phyloP scores from a whole-genome alignment of 371 early-diverging fungal species.

The Cokeromyces recurvatus region DNA sequence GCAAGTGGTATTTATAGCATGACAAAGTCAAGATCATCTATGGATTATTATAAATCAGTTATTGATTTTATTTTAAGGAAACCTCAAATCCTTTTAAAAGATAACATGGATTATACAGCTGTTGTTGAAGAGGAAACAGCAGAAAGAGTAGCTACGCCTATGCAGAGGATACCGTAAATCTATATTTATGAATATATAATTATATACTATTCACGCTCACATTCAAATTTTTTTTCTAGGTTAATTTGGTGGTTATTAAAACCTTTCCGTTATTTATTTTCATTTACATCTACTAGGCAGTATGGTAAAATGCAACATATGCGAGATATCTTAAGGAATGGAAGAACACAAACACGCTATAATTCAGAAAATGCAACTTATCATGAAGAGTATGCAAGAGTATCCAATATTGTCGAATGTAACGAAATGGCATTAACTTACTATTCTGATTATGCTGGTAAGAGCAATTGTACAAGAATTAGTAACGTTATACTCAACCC shows the following conservation, averaged over 20 bases:
- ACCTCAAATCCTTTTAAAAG: slow-evolving; percentile 52
- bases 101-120: slow-evolving; percentile 61
- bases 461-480: background rate
- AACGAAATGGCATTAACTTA: slow-evolving; percentile 58
- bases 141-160: background rate
- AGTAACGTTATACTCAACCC: background rate
- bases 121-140: too few relatives aligned
- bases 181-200: too few relatives aligned
- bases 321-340: slow-evolving; percentile 49
- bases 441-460: slow-evolving; percentile 71
- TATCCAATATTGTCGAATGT: slow-evolving; percentile 63
- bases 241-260: background rate
- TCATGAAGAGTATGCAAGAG: slow-evolving; percentile 71
- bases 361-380: slow-evolving; percentile 29
- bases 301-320: slow-evolving; percentile 42
- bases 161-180: too few relatives aligned
- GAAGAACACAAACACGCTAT: slow-evolving; percentile 15
- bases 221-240: too few relatives aligned
- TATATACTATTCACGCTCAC: too few relatives aligned
- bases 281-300: slow-evolving; percentile 19
- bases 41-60: slow-evolving; percentile 60
- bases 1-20: slow-evolving; percentile 63
- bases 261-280: slow-evolving; percentile 10
- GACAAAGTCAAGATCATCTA: slow-evolving; percentile 47
- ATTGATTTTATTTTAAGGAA: slow-evolving; percentile 50